Percentiles rank a stretch among this genome's conserved stretches.
Conservation (phyloP, 495 filamentous ascomycete species). For the Jackrogersella multiformis region DNA sequence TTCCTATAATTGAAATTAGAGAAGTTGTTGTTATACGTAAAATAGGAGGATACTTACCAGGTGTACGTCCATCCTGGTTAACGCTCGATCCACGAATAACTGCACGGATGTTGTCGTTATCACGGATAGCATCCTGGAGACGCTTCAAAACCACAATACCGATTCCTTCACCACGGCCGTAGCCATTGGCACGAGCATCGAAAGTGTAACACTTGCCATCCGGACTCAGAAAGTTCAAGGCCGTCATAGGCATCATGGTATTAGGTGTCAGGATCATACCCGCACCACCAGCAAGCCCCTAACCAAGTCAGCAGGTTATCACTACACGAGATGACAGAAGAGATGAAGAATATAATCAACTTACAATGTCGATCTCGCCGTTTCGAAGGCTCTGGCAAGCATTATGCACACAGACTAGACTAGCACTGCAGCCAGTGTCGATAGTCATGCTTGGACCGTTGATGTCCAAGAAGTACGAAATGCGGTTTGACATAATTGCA, state of each 20-base stretch:
- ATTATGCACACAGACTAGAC: conserved; percentile 61
- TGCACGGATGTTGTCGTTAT: conserved; percentile 64
- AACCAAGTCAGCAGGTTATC: background rate
- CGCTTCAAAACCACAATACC: conserved; percentile 63
- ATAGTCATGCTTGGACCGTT: conserved; percentile 68
- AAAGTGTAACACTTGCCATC: conserved; percentile 54
- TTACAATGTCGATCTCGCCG: conserved; percentile 45
- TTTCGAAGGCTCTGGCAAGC: conserved; percentile 77
- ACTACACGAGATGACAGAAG: background rate
- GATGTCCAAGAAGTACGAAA: conserved; percentile 58
- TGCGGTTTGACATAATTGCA: conserved; percentile 61
- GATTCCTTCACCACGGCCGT: conserved; percentile 69
- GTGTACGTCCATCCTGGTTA: conserved; percentile 66
- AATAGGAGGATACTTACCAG: conserved; percentile 9
- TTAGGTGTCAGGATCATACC: conserved; percentile 46
- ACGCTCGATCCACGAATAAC: conserved; percentile 67
- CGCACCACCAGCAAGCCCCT: conserved; percentile 47
- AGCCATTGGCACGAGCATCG: conserved; percentile 68
- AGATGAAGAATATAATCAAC: conserved; percentile 5
- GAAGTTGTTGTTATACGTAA: background rate
- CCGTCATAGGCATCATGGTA: conserved; percentile 43
- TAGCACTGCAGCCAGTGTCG: conserved; percentile 83
- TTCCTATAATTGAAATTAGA: conserved; percentile 38
- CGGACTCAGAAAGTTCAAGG: conserved; percentile 42
- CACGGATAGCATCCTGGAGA: conserved; percentile 61